phyloP scores from a whole-genome alignment of 1,284 basidiomycete genomes.

The Trametes sp. region DNA sequence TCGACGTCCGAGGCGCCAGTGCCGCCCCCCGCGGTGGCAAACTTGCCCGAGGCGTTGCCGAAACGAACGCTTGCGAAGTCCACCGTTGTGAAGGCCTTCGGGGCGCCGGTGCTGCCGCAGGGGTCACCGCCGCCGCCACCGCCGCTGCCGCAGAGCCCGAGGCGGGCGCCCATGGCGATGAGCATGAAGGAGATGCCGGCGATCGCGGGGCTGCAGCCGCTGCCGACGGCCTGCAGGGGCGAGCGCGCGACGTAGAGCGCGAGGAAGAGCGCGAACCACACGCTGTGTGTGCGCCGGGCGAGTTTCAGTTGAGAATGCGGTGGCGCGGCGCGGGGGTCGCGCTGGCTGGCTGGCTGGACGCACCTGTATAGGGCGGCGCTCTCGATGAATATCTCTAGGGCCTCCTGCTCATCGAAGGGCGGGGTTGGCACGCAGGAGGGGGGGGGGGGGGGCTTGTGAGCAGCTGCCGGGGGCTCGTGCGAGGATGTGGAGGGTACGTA shows the following conservation, averaged over 20 bases:
- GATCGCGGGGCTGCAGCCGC: constrained; percentile 5
- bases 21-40: too few relatives aligned
- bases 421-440: too few relatives aligned
- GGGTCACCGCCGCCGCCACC: too few relatives aligned
- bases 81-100: too few relatives aligned
- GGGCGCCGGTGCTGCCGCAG: too few relatives aligned
- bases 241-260: neutral
- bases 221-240: neutral
- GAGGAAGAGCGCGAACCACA: constrained; percentile 4
- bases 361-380: constrained; percentile 12
- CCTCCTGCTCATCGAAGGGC: constrained; percentile 5
- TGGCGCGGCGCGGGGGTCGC: neutral
- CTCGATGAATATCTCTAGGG: constrained; percentile 7
- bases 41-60: too few relatives aligned
- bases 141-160: too few relatives aligned
- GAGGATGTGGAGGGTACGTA: neutral
- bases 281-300: neutral
- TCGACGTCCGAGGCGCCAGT: too few relatives aligned
- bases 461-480: neutral
- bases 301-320: neutral
- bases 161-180: neutral
- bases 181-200: constrained; percentile 16
- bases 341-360: too few relatives aligned
- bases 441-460: neutral
- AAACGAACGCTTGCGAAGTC: too few relatives aligned